A percentile compares a stretch with the other conserved stretches of the same genome.
Conservation (phyloP, 2,329 filamentous ascomycete species). For the Cercospora sp. region DNA sequence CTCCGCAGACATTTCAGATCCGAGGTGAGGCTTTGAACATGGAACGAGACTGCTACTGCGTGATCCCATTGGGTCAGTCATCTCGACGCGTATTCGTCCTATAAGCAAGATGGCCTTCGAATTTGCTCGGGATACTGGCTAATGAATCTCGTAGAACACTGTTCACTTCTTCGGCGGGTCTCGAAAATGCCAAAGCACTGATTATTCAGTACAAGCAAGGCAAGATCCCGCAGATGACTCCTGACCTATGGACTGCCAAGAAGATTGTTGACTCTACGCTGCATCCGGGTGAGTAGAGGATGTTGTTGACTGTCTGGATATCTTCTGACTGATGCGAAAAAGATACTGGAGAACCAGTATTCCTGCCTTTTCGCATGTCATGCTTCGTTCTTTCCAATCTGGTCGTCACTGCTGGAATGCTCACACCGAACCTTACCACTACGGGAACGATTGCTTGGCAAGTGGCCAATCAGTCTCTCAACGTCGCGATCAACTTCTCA, state of each 20-base stretch:
- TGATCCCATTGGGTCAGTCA: slow-evolving; percentile 34
- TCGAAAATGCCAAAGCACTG: slow-evolving; percentile 82
- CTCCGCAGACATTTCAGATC: slow-evolving; percentile 85
- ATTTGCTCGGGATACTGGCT: not conserved
- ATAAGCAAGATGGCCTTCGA: not conserved
- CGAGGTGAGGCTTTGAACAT: slow-evolving; percentile 67
- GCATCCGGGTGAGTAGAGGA: slow-evolving; percentile 71
- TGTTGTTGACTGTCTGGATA: not conserved
- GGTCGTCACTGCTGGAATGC: slow-evolving; percentile 94
- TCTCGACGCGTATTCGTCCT: not conserved
- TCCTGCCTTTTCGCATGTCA: slow-evolving; percentile 97
- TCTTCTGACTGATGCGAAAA: slow-evolving; percentile 5
- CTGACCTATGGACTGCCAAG: slow-evolving; percentile 91
- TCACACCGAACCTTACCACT: slow-evolving; percentile 82
- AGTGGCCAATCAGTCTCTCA: slow-evolving; percentile 93
- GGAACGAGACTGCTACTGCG: slow-evolving; percentile 15
- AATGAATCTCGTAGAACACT: slow-evolving; percentile 67
- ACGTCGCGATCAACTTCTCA: slow-evolving; percentile 95
- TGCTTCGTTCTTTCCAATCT: slow-evolving; percentile 91
- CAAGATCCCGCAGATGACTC: slow-evolving; percentile 75
- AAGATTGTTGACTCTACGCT: slow-evolving; percentile 96
- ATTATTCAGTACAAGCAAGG: slow-evolving; percentile 86
- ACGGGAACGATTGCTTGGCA: slow-evolving; percentile 90
- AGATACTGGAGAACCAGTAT: slow-evolving; percentile 91
- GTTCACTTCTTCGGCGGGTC: slow-evolving; percentile 71